Evolutionary conservation across 345 rosid genomes (phyloP).

Genomic region (Zanthoxylum bungeanum): DNA sequence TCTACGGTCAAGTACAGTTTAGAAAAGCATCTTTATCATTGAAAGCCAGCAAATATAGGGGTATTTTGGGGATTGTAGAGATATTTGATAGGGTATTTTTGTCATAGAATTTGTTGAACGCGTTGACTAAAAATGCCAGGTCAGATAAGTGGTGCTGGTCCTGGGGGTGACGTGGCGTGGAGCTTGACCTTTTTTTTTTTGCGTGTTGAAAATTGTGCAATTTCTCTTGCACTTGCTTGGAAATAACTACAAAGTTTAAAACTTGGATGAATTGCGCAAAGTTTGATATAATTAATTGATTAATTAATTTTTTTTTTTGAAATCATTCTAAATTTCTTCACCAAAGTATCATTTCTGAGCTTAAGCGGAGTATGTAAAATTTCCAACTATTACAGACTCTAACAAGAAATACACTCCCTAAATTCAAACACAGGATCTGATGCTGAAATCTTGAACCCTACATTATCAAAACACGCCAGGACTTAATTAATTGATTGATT

Average conservation of each 20-base stretch:
- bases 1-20: neutral
- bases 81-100: neutral
- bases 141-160: conserved; percentile 27
- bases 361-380: no score
- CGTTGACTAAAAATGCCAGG: conserved; percentile 33
- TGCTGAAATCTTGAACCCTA: no score
- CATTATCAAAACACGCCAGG: no score
- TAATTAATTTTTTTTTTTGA: no score
- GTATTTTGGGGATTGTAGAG: neutral
- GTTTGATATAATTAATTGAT: no score
- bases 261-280: neutral
- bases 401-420: no score
- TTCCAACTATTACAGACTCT: no score
- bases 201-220: conserved; percentile 27
- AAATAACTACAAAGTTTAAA: conserved; percentile 10
- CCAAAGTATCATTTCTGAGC: no score
- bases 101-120: neutral
- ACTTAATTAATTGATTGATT: no score
- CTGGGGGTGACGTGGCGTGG: conserved; percentile 33
- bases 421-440: no score
- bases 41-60: neutral
- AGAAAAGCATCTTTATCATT: neutral
- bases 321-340: no score
- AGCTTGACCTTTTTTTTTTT: conserved; percentile 22
- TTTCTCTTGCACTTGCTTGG: no score